Evolutionary conservation across 2,329 filamentous ascomycete species (phyloP).

Genomic region (Apiospora phragmitis): DNA sequence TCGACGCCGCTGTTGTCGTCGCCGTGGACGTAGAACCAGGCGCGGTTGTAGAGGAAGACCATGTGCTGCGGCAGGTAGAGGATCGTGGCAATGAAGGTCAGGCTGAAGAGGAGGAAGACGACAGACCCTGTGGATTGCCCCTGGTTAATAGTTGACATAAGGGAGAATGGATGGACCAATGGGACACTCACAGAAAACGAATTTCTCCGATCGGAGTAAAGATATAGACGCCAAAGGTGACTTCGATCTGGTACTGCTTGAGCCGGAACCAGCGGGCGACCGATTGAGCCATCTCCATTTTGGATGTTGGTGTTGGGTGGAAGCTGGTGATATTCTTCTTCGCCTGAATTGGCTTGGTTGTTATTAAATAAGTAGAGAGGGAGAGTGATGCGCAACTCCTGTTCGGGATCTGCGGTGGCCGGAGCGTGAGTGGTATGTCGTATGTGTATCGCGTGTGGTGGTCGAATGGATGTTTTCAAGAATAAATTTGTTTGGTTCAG

Average conservation of each 20-base stretch:
- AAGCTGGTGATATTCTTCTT: not conserved
- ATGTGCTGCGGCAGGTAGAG: constrained; percentile 95
- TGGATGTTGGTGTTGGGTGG: not conserved
- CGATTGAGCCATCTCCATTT: constrained; percentile 42
- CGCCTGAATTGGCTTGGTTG: not conserved
- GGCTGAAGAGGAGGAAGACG: constrained; percentile 84
- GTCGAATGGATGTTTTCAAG: not conserved
- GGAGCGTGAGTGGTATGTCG: not conserved
- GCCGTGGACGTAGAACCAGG: constrained; percentile 94
- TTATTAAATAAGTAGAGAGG: not conserved
- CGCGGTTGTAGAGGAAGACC: constrained; percentile 75
- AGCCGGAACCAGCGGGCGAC: constrained; percentile 85
- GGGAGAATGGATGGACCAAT: not conserved
- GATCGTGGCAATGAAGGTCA: constrained; percentile 82
- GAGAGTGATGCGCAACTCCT: not conserved
- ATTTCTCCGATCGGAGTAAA: constrained; percentile 94
- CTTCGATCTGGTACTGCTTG: constrained; percentile 98
- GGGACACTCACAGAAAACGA: constrained; percentile 83
- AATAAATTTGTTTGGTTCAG: not conserved
- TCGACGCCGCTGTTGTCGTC: constrained; percentile 54
- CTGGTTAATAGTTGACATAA: constrained; percentile 10
- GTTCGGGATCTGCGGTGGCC: not conserved
- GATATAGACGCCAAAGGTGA: constrained; percentile 97
- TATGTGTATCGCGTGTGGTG: not conserved
- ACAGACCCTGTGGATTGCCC: constrained; percentile 68